A percentile compares a stretch with the other conserved stretches of the same genome.
Evolutionary conservation across 768 basidiomycete species (phyloP).

Genomic region (Podaxis sp.): DNA sequence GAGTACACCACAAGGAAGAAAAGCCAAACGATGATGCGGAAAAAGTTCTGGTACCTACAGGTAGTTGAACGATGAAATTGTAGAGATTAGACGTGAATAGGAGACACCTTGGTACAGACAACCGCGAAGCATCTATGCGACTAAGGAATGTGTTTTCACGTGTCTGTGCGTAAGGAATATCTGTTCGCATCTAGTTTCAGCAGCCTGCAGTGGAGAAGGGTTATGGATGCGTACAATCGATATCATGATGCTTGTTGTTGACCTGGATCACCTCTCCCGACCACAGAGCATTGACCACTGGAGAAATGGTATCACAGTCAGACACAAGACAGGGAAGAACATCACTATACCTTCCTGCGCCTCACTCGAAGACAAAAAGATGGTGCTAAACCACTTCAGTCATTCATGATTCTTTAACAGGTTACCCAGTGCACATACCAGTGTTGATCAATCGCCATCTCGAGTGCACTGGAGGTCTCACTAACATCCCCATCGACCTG

Average conservation of each 20-base stretch:
- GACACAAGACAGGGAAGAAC: slow-evolving; percentile 9
- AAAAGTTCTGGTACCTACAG: slow-evolving; percentile 76
- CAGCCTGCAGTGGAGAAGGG: not conserved
- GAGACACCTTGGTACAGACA: slow-evolving; percentile 70
- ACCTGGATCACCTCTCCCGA: slow-evolving; percentile 76
- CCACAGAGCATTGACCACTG: slow-evolving; percentile 84
- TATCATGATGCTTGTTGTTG: slow-evolving; percentile 68
- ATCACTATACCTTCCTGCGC: slow-evolving; percentile 63
- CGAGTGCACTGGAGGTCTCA: slow-evolving; percentile 72
- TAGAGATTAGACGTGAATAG: not conserved
- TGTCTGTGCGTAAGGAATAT: slow-evolving; percentile 60
- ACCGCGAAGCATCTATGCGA: slow-evolving; percentile 70
- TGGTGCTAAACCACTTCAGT: slow-evolving; percentile 42
- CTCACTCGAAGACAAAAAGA: slow-evolving; percentile 83
- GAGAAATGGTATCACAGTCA: not conserved
- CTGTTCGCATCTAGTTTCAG: slow-evolving; percentile 29
- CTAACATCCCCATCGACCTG: slow-evolving; percentile 76
- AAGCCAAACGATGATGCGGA: slow-evolving; percentile 75
- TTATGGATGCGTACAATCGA: slow-evolving; percentile 56
- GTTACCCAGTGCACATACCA: slow-evolving; percentile 43
- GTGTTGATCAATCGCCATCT: slow-evolving; percentile 89
- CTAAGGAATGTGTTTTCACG: slow-evolving; percentile 56
- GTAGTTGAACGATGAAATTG: slow-evolving; percentile 2
- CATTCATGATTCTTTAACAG: not conserved
- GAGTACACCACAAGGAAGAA: slow-evolving; percentile 79